These are phyloP conservation scores for Polygonum aviculare DNA, from an alignment of 148 eudicot genomes.

Conservation along the genomic window DNA sequence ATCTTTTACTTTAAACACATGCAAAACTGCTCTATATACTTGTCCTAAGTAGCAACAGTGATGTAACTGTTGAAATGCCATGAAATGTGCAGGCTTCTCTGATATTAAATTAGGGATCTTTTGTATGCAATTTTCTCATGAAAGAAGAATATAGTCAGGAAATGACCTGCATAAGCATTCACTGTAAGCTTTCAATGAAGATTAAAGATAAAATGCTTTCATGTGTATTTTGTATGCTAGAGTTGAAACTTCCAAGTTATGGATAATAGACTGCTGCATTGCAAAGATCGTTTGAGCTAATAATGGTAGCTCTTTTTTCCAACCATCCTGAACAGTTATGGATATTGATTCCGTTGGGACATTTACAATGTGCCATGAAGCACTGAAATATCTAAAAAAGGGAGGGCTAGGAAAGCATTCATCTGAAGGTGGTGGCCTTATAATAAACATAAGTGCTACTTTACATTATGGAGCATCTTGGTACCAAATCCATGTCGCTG, in stretches of 20 bases:
- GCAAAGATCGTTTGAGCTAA: neutral
- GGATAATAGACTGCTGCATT: neutral
- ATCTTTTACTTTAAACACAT: neutral
- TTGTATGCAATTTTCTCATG: neutral
- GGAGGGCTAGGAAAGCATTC: conserved; percentile 66
- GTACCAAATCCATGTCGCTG: conserved; percentile 96
- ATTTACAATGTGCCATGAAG: conserved; percentile 92
- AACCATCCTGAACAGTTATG: conserved; percentile 39
- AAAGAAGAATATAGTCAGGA: neutral
- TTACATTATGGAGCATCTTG: conserved; percentile 94
- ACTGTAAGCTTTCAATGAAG: neutral
- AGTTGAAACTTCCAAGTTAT: neutral
- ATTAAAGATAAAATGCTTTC: neutral
- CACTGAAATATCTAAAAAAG: conserved; percentile 70
- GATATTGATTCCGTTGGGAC: conserved; percentile 98
- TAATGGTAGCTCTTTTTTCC: neutral
- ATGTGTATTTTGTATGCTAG: neutral
- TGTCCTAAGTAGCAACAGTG: neutral
- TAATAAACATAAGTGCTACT: conserved; percentile 89
- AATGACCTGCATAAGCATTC: neutral
- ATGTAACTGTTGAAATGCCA: neutral
- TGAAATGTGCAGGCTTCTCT: neutral
- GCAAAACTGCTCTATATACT: neutral
- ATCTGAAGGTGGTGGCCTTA: conserved; percentile 57
- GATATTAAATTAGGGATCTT: neutral